Evolutionary conservation across 768 basidiomycete species (phyloP).

Genomic region (Gloeopeniophorella convolvens): DNA sequence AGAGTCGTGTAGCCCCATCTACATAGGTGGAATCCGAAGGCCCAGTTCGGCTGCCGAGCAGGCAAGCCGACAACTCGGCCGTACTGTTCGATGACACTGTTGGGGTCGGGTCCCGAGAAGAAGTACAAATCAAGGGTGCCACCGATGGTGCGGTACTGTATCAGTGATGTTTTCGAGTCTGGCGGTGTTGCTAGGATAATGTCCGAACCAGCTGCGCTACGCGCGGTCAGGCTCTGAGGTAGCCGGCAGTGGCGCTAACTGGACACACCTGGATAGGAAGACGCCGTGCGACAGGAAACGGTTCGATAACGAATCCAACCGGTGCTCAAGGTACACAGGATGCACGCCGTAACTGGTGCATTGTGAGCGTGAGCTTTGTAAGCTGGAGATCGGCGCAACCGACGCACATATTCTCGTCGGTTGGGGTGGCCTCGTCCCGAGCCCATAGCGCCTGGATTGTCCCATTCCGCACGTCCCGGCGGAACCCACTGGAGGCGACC

Average conservation of each 20-base stretch:
- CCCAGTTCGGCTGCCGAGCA: slow-evolving; percentile 68
- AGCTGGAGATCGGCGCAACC: neutral
- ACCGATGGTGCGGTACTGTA: slow-evolving; percentile 70
- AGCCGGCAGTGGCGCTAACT: slow-evolving; percentile 7
- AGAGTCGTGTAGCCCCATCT: slow-evolving; percentile 50
- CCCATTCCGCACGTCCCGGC: slow-evolving; percentile 50
- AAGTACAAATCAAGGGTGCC: slow-evolving; percentile 78
- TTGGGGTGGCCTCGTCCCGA: slow-evolving; percentile 53
- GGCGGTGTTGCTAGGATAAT: slow-evolving; percentile 59
- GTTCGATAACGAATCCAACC: slow-evolving; percentile 45
- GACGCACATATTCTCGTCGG: slow-evolving; percentile 60
- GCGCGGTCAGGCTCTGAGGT: neutral
- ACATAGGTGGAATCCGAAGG: slow-evolving; percentile 74
- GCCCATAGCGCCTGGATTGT: slow-evolving; percentile 67
- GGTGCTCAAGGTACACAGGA: slow-evolving; percentile 67
- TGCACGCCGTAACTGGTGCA: slow-evolving; percentile 59
- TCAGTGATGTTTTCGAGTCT: slow-evolving; percentile 46
- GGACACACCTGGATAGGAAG: slow-evolving; percentile 54
- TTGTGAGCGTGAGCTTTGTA: neutral
- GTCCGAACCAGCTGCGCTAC: slow-evolving; percentile 63
- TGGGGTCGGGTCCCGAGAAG: slow-evolving; percentile 46
- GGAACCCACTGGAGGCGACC: slow-evolving; percentile 60
- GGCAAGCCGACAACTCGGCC: slow-evolving; percentile 60
- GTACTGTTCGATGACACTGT: slow-evolving; percentile 65
- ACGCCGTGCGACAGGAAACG: slow-evolving; percentile 66